Base-by-base conservation (phyloP, 75 land plant genomes). In the Selaginella moellendorffii region DNA sequence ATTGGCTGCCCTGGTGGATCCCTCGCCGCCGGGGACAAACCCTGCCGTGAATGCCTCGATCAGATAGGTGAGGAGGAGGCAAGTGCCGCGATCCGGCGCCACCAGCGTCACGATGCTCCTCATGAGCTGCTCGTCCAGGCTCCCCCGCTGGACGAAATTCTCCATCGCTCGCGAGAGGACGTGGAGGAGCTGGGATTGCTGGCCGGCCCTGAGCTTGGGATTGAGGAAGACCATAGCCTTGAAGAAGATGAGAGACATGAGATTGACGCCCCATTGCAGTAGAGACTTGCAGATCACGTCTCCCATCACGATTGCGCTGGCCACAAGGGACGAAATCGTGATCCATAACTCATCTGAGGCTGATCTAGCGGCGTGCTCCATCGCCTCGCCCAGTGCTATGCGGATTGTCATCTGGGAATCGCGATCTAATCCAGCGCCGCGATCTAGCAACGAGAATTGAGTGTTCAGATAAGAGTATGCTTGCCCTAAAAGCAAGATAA, bases 31-130 rank as follows among this genome's bases (percentile, higher is more conserved):
- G 46, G 5, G 46, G 46, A 36, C 19, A 56, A 9, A 19, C 24
- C 59, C n/a, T n/a, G n/a, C n/a, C 59, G 25, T 2, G 25, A 56
- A 25, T 21, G n/a, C 59, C 21, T 56, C 59, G 5, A 56, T 19
- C 19, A 56, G 21, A 25, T 56, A 56, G 5, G 8, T 56, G 19
- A 56, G 59, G 5, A 56, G n/a, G n/a, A 56, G 21, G n/a, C 59
- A 56, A 9, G 59, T 21, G 19, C 59, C 59, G 5, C 19, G 59
- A 21, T 56, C 59, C 2, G 59, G 59, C 8, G 25, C 2, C 5
- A 21, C 59, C 5, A 56, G 59, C 21, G 59, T 56, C 8, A 56
- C 19, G n/a, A 56, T 56, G 59, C 59, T 24, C 59, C 24, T 56
- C 23, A 56, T 24, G n/a, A 56, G 19, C 59, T 24, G 19, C 23